Base-by-base conservation (phyloP, 768 basidiomycete genomes). In the Pleurotus eryngii region DNA sequence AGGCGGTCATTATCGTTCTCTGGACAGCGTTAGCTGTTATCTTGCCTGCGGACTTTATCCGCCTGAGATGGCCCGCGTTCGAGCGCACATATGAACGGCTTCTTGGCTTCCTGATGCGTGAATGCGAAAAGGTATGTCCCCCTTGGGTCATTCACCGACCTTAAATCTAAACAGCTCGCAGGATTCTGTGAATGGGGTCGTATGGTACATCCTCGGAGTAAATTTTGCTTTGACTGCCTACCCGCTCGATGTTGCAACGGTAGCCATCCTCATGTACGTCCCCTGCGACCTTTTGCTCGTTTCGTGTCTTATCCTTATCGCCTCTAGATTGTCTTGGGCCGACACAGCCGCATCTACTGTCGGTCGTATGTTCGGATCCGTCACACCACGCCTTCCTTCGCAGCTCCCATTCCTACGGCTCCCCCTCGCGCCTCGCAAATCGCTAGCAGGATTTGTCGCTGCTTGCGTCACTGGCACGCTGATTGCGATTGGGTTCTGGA, bases 311-410 rank as follows among this genome's bases (percentile, higher is more conserved):
- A 49, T 24, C 35, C 51, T 43, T 46, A 56, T 60, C 20, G 59
- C 26, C 30, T n/a, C n/a, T n/a, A 96, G 94, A 60, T 84, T 97
- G 48, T 94, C 93, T 30, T 97, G 95, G 95, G 94, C 92, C 0
- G 95, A 97, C 70, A 96, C 95, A 1, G 86, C 93, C 15, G 95
- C 95, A 4, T 96, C 95, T 8, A 95, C 92, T 11, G 76, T 96
- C 61, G 95, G 95, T 45, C 85, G 95, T n/a, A 75, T 92, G 35
- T 92, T 83, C 68, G 92, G 92, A 40, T 74, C 76, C n/a, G 72
- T 74, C 46, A 92, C 92, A 0, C 42, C 60, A 45, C 72, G 69
- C 42, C 70, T 80, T n/a, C 78, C 77, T 9, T 20, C 73, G 15
- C 69, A 69, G 7, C 55, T 75, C 1, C 77, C 79, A n/a, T 67